Evolutionary conservation across 371 early-diverging fungal species (phyloP), one percentile per base, ranked within the genome.

Genomic region (Syncephalis fuscata): DNA sequence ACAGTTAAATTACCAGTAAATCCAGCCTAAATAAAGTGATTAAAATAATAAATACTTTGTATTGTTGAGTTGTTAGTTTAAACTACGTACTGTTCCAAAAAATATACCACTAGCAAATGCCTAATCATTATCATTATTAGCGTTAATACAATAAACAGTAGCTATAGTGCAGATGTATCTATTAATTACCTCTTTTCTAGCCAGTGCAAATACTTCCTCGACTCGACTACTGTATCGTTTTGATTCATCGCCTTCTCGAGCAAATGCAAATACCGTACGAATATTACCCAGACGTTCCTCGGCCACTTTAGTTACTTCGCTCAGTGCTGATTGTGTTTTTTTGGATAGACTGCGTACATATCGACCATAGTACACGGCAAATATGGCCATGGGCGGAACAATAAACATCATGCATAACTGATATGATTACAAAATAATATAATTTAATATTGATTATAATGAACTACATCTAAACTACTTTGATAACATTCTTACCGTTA

Each of bases 241-340:
- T 1, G 60, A 59, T 58, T 80, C 83, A 2, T 42, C 47, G n/a
- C 61, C 48, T 56, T 88, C 85, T 43, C 71, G 68, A 3, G 75
- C 74, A 57, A 83, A 88, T 23, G 85, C 78, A 52, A 78, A 73
- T 1, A 88, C 87, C 0, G 85, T 86, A 43, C 85, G 72, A 16
- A 87, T 70, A 42, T 64, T 73, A 48, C 73, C 59, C 23, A 89
- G 60, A 19, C 76, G 72, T 55, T 82, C 88, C 50, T 84, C 81
- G 1, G 82, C 77, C 1, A 85, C 71, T 57, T 80, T 79, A 4
- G 80, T 79, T 44, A 79, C 70, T 20, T 80, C 80, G 45, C 78
- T 68, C 19, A 80, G 53, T 9, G 84, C 81, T 21, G 70, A 75
- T 61, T 84, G 84, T 20, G 83, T 81, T 45, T 76, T 49, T 40